Evolutionary conservation across 495 filamentous ascomycete genomes (phyloP), one percentile per base, ranked within the genome.

Genomic region (Symbiotaphrina buchneri): DNA sequence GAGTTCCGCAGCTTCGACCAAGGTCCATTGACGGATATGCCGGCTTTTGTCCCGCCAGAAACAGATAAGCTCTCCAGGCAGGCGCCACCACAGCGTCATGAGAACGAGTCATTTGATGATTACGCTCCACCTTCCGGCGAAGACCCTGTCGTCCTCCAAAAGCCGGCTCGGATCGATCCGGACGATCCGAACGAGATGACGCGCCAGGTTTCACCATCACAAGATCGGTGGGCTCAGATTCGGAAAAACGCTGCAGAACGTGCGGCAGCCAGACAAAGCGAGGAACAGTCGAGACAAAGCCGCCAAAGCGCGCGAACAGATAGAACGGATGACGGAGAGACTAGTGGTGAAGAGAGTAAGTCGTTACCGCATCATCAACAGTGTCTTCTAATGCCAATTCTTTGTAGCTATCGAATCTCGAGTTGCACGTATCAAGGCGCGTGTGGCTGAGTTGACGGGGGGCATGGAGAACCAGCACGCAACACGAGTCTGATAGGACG

Each of bases 341-440:
- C 78, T 13, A 92, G 78, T 46, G 84, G 77, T 13, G 90, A 97
- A 64, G 87, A 97, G 59, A 92, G 83, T 82, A 63, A 69, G 81
- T 68, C 21, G 23, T 8, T 8, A 8, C 23, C 23, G 13, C 23
- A 25, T 25, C 23, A 21, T 11, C 24, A 8, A 36, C 3, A 5
- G 14, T 17, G 13, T 7, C 22, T 36, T 36, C n/a, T 2, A 7
- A 10, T 4, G 28, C 8, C 28, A 10, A 15, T 14, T 21, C 17
- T 32, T 16, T 41, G 6, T 36, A 90, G 80, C 82, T 18, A 94
- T 97, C 41, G 87, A 97, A 49, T 79, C 81, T 23, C 77, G 87
- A 33, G 87, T 94, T 36, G 87, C 87, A 21, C 77, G 90, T 33
- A 97, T 97, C 64, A 94, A 94, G 54, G 90, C 90, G 33, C 67